phyloP scores from a whole-genome alignment of 2,329 filamentous ascomycete species.

The Didymella segeticola region DNA sequence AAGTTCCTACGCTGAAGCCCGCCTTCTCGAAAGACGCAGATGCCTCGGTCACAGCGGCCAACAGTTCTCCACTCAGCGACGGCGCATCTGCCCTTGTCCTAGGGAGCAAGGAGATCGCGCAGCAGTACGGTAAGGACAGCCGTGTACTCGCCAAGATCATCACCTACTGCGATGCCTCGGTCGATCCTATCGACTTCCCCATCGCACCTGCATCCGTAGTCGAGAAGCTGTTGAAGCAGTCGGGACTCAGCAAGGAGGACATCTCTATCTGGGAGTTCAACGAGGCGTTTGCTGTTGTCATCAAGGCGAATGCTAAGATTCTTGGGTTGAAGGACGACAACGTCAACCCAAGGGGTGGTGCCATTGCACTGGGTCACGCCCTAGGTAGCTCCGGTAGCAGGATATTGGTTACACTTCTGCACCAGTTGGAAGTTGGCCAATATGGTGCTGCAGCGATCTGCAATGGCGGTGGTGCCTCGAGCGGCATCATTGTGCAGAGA shows the following conservation, averaged over 20 bases:
- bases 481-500: constrained; percentile 88
- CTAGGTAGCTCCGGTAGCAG: constrained; percentile 91
- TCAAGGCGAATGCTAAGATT: constrained; percentile 94
- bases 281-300: constrained; percentile 94
- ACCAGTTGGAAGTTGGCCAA: constrained; percentile 89
- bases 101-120: constrained; percentile 79
- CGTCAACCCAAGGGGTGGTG: constrained; percentile 88
- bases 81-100: constrained; percentile 90
- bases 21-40: constrained; percentile 89
- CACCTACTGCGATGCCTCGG: constrained; percentile 85
- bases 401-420: constrained; percentile 86
- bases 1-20: constrained; percentile 84
- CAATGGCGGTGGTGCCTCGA: constrained; percentile 93
- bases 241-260: constrained; percentile 88
- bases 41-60: constrained; percentile 92
- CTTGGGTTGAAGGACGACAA: constrained; percentile 78
- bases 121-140: constrained; percentile 77
- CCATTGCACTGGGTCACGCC: constrained; percentile 90
- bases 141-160: constrained; percentile 88
- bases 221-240: constrained; percentile 84
- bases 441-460: constrained; percentile 97
- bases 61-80: constrained; percentile 93
- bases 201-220: constrained; percentile 92
- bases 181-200: constrained; percentile 90
- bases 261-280: constrained; percentile 98